A percentile compares a stretch with the other conserved stretches of the same genome.
phyloP scores from a whole-genome alignment of 192 early-diverging fungal genomes.

The Mortierella hygrophila region DNA sequence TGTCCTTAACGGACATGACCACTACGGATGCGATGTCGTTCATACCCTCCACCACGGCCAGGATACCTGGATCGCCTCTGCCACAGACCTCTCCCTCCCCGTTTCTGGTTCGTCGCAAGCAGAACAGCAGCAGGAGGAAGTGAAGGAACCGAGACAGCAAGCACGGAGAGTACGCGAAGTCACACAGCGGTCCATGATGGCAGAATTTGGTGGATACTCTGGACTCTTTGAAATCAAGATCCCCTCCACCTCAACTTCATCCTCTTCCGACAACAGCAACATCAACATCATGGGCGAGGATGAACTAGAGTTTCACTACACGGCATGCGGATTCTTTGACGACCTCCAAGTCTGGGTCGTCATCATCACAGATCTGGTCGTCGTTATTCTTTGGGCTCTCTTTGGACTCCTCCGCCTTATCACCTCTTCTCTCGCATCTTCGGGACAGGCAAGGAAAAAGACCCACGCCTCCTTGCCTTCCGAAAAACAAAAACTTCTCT shows the following conservation, averaged over 20 bases:
- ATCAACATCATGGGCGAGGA: not conserved
- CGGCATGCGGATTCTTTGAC: constrained; percentile 59
- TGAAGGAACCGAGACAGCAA: not conserved
- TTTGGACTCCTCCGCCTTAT: not conserved
- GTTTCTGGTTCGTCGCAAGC: not conserved
- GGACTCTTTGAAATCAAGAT: constrained; percentile 69
- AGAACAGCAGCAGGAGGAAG: not conserved
- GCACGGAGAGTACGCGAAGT: constrained; percentile 56
- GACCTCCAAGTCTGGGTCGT: constrained; percentile 63
- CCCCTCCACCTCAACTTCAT: not conserved
- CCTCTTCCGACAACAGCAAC: not conserved
- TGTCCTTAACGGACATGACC: constrained; percentile 76
- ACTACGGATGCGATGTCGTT: constrained; percentile 67
- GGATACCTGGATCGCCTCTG: not conserved
- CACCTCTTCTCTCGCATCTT: not conserved
- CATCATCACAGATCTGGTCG: constrained; percentile 43
- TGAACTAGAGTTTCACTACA: constrained; percentile 62
- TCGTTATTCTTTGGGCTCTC: not conserved
- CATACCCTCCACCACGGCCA: constrained; percentile 39
- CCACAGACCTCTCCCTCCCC: not conserved
- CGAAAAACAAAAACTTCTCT: constrained; percentile 18
- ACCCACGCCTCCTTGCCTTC: not conserved
- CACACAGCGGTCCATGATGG: constrained; percentile 75
- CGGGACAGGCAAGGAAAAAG: not conserved
- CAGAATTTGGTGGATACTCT: constrained; percentile 67